Conservation (phyloP, 2,329 filamentous ascomycete species). For the Paecilomyces sp. region DNA sequence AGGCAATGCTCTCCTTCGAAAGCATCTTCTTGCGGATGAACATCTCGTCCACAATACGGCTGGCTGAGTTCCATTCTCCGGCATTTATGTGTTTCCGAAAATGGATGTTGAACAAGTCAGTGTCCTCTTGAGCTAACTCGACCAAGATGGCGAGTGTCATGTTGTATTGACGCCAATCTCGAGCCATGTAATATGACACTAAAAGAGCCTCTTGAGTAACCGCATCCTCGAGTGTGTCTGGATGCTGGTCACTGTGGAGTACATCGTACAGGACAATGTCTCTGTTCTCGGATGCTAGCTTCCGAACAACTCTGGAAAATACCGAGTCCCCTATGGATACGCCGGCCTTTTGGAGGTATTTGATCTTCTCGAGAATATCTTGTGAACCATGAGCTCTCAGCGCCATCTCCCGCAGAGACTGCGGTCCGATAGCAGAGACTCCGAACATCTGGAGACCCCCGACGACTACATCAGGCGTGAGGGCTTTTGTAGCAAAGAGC, state of each 20-base stretch:
- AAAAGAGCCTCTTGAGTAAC: conserved; percentile 50
- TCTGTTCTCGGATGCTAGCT: conserved; percentile 55
- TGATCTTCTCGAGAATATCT: conserved; percentile 53
- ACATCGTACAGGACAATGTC: conserved; percentile 45
- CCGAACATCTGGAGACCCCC: conserved; percentile 64
- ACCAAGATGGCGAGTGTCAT: conserved; percentile 50
- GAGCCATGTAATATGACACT: conserved; percentile 42
- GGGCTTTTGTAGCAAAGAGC: conserved; percentile 70
- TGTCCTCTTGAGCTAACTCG: conserved; percentile 23
- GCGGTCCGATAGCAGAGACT: conserved; percentile 63
- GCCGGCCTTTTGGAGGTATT: conserved; percentile 53
- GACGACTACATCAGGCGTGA: conserved; percentile 66
- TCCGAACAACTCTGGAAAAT: conserved; percentile 59
- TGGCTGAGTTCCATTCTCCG: conserved; percentile 21
- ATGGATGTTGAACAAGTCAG: conserved; percentile 29
- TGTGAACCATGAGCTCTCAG: conserved; percentile 53
- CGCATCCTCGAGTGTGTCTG: conserved; percentile 53
- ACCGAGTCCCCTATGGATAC: conserved; percentile 57
- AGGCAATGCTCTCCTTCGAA: conserved; percentile 36
- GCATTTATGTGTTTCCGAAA: conserved; percentile 31
- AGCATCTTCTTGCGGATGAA: conserved; percentile 36
- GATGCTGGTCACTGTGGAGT: conserved; percentile 56
- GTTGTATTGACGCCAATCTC: conserved; percentile 47
- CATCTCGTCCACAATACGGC: conserved; percentile 43
- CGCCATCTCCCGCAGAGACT: conserved; percentile 71